Percentiles rank a stretch among this genome's conserved stretches.
These are phyloP conservation scores for Priceomyces haplophilus DNA, from an alignment of 805 yeast genomes.

Conservation along the genomic window DNA sequence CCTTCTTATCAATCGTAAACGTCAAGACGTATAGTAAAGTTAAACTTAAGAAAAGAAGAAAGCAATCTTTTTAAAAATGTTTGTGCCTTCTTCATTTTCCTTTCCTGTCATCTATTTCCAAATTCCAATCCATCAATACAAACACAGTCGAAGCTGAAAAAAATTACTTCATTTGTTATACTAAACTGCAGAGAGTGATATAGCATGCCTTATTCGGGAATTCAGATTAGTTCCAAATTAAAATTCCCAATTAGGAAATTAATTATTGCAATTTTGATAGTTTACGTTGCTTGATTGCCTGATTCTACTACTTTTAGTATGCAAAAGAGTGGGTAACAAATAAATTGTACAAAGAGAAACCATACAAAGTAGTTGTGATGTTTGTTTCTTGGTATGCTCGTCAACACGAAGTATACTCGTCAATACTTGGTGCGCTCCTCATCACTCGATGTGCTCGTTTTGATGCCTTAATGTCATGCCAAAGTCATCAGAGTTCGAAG, in stretches of 20 bases:
- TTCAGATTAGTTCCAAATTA: not conserved
- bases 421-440: too few species aligned
- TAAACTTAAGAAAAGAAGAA: slow-evolving; percentile 3
- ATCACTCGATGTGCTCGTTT: too few species aligned
- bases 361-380: not conserved
- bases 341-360: too few species aligned
- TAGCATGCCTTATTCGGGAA: slow-evolving; percentile 10
- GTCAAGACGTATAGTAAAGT: slow-evolving; percentile 5
- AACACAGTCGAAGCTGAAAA: not conserved
- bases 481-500: too few species aligned
- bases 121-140: not conserved
- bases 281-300: not conserved
- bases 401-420: too few species aligned
- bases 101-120: not conserved
- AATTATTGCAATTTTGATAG: not conserved
- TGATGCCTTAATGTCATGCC: too few species aligned
- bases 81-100: not conserved
- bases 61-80: not conserved
- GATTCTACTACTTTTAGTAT: not conserved
- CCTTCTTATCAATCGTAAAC: slow-evolving; percentile 10
- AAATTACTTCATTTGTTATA: slow-evolving; percentile 9
- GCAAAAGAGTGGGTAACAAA: not conserved
- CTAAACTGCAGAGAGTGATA: not conserved
- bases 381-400: not conserved
- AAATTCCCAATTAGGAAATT: slow-evolving; percentile 1